Base-by-base conservation (phyloP, 768 basidiomycete species). In the Phanerochaete carnosa region DNA sequence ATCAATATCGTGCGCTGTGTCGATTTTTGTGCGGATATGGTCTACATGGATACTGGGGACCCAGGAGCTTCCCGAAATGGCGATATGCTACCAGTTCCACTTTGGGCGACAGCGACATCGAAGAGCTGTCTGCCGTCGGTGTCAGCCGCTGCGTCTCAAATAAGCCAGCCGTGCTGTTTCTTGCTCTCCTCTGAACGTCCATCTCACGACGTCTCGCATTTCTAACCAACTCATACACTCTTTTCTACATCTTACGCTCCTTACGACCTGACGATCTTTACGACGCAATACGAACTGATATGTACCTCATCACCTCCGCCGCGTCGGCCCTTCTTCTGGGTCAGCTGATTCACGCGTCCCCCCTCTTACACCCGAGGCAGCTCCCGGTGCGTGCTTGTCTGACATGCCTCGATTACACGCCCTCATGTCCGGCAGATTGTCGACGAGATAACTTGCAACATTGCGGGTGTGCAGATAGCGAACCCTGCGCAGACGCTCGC, bases 201-300 rank as follows among this genome's bases (percentile, higher is more conserved):
- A 57, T 32, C 43, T 33, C 56, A n/a, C n/a, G 56, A 46, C 56
- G 46, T 46, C 35, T 46, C 56, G 29, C 23, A 22, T 33, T 28
- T 39, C 26, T 39, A 15, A 16, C 37, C 32, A 23, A 43, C 39
- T 19, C 39, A 7, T 19, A 43, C 39, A 19, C 28, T 55, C n/a
- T 43, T 39, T 55, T 35, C 35, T 35, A 55, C 13, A 46, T 26
- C 43, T 32, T 45, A 57, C 56, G 35, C 32, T 57, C 56, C 30
- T 29, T 57, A 57, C 39, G 19, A 43, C 56, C 43, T 35, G 39
- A 57, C 56, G 46, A 57, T 57, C 45, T 47, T 47, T 47, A 22
- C 32, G 39, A 54, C 52, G 29, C 29, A 5, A 26, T 25, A 49
- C 54, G 54, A 55, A 35, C 33, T 37, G 54, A 55, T 8, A 57